A percentile compares a stretch with the other conserved stretches of the same genome.
phyloP scores from a whole-genome alignment of 2,329 filamentous ascomycete species.

The Cladobotryum mycophilum region DNA sequence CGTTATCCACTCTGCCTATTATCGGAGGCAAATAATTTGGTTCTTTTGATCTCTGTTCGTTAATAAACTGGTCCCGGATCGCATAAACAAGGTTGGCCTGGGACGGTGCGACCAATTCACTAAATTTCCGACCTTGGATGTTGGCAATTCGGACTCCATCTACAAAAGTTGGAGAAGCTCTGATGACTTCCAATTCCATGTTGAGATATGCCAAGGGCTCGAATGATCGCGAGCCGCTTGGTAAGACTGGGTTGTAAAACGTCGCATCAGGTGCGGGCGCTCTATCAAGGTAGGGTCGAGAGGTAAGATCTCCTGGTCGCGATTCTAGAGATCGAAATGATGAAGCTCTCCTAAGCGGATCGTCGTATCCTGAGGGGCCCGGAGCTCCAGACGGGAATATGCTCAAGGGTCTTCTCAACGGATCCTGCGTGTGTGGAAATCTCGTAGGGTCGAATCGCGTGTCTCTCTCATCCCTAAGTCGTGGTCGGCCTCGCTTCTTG shows the following conservation, averaged over 20 bases:
- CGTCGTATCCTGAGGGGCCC: conserved; percentile 39
- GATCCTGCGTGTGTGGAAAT: conserved; percentile 40
- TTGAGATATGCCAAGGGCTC: conserved; percentile 55
- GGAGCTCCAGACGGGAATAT: conserved; percentile 43
- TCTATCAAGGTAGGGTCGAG: conserved; percentile 44
- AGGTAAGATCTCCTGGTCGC: conserved; percentile 38
- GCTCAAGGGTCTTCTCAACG: conserved; percentile 43
- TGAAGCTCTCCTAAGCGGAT: conserved; percentile 38
- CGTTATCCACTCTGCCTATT: conserved; percentile 48
- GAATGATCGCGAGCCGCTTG: conserved; percentile 33
- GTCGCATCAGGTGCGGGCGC: conserved; percentile 43
- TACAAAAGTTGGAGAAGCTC: conserved; percentile 48
- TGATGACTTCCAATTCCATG: conserved; percentile 52
- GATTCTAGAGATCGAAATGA: conserved; percentile 51
- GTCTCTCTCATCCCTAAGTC: conserved; percentile 66
- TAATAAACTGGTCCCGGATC: conserved; percentile 47
- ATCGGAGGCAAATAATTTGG: conserved; percentile 61
- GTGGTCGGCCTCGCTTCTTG: conserved; percentile 74
- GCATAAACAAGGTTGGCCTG: conserved; percentile 48
- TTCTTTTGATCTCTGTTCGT: conserved; percentile 51
- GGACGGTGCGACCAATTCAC: conserved; percentile 44
- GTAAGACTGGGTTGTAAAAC: conserved; percentile 40
- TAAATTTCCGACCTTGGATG: conserved; percentile 44
- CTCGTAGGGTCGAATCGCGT: conserved; percentile 48
- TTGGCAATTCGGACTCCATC: conserved; percentile 47